Evolutionary conservation across 1,284 basidiomycete genomes (phyloP).

Genomic region (Ganoderma leucocontextum): DNA sequence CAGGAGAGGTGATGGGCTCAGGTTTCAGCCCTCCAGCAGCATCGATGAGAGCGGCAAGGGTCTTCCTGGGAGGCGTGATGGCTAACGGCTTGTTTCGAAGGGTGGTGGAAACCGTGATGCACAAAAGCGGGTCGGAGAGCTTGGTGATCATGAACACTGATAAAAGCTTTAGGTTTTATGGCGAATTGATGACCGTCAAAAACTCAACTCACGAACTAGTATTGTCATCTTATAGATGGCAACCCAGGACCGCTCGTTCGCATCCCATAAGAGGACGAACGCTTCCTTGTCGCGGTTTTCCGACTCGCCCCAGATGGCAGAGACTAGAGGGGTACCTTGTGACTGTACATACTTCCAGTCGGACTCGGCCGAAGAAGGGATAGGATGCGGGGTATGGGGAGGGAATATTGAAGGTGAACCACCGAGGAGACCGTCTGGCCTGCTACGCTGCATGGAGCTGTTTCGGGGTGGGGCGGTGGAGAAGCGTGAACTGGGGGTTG

Average conservation of each 20-base stretch:
- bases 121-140: slow-evolving; percentile 77
- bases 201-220: slow-evolving; percentile 69
- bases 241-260: slow-evolving; percentile 68
- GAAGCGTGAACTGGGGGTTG: slow-evolving; percentile 28
- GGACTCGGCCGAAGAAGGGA: slow-evolving; percentile 69
- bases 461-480: slow-evolving; percentile 39
- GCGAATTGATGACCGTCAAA: no score
- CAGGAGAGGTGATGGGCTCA: slow-evolving; percentile 31
- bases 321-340: slow-evolving; percentile 78
- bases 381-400: slow-evolving; percentile 79
- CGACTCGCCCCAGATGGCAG: slow-evolving; percentile 76
- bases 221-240: slow-evolving; percentile 79
- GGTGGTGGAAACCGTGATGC: slow-evolving; percentile 82
- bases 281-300: slow-evolving; percentile 57
- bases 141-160: slow-evolving; percentile 79
- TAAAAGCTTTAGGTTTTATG: neutral
- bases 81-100: slow-evolving; percentile 75
- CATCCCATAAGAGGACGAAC: slow-evolving; percentile 72
- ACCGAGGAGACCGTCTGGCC: slow-evolving; percentile 41
- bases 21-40: slow-evolving; percentile 44
- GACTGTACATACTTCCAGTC: slow-evolving; percentile 79
- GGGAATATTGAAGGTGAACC: slow-evolving; percentile 72
- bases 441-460: slow-evolving; percentile 40
- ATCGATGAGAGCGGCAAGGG: slow-evolving; percentile 55
- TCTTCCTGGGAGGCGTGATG: slow-evolving; percentile 58